Evolutionary conservation across 371 early-diverging fungal species (phyloP).

Genomic region (Zopfochytrium polystomum): DNA sequence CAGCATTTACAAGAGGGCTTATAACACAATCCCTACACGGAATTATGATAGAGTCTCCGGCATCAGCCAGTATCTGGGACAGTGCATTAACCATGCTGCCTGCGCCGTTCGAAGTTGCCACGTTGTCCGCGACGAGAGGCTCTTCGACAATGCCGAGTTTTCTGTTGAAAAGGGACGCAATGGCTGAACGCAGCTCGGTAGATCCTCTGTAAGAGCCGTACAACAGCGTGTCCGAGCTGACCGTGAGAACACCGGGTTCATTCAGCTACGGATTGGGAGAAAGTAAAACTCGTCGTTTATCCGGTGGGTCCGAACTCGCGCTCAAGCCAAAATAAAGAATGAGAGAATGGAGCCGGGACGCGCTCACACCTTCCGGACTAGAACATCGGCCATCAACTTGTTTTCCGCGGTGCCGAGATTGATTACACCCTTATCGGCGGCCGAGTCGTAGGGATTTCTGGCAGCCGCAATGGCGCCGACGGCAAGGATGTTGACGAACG

Average conservation of each 20-base stretch:
- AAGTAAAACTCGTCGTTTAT: too few relatives aligned
- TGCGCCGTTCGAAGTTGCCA: constrained; percentile 67
- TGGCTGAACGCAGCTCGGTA: constrained; percentile 42
- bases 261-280: background rate
- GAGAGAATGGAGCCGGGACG: too few relatives aligned
- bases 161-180: constrained; percentile 26
- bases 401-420: constrained; percentile 76
- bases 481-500: background rate
- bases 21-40: constrained; percentile 41
- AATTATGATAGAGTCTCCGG: constrained; percentile 70
- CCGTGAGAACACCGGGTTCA: background rate
- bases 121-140: constrained; percentile 48
- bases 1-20: too few relatives aligned
- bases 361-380: constrained; percentile 15
- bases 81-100: constrained; percentile 62
- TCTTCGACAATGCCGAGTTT: background rate
- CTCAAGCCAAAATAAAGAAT: too few relatives aligned
- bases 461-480: constrained; percentile 8
- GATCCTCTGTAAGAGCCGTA: constrained; percentile 51
- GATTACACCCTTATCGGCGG: constrained; percentile 57
- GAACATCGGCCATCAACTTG: constrained; percentile 47
- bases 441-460: constrained; percentile 48
- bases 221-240: background rate
- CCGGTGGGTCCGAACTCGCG: too few relatives aligned
- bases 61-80: constrained; percentile 58